Conservation (phyloP, 2,329 filamentous ascomycete species). For the Mycosphaerella sp. region DNA sequence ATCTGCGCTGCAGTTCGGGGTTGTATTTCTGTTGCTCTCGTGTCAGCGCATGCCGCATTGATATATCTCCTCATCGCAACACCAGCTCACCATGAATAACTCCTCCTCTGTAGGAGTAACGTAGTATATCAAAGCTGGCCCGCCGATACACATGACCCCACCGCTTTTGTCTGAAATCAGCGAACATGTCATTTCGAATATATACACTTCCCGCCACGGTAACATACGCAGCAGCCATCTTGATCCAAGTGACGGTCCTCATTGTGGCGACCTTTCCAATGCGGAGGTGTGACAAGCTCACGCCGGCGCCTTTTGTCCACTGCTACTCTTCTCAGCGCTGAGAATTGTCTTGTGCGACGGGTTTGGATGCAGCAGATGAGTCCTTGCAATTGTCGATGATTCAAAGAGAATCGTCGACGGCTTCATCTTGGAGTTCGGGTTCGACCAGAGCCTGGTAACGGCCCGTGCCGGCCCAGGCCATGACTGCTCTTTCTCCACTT, state of each 20-base stretch:
- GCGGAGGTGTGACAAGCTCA: not conserved
- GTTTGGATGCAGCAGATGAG: not conserved
- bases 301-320: too few species aligned
- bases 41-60: not conserved
- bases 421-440: constrained; percentile 1
- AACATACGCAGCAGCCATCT: constrained; percentile 65
- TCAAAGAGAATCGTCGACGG: constrained; percentile 3
- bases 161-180: constrained; percentile 50
- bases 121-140: constrained; percentile 75
- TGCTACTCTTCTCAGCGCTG: not conserved
- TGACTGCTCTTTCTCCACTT: too few species aligned
- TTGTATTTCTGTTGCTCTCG: constrained; percentile 62
- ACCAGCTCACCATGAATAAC: constrained; percentile 58
- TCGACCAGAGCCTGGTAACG: too few species aligned
- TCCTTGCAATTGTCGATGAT: not conserved
- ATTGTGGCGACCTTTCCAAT: constrained; percentile 29
- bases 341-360: not conserved
- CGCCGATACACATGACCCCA: constrained; percentile 66
- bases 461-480: too few species aligned
- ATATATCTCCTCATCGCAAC: not conserved
- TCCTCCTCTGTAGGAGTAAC: constrained; percentile 83
- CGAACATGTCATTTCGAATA: not conserved
- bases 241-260: constrained; percentile 50
- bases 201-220: constrained; percentile 8
- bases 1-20: constrained; percentile 84